Evolutionary conservation across 805 yeast species (phyloP), one percentile per base, ranked within the genome.

Genomic region (Wickerhamomyces xylosicus): DNA sequence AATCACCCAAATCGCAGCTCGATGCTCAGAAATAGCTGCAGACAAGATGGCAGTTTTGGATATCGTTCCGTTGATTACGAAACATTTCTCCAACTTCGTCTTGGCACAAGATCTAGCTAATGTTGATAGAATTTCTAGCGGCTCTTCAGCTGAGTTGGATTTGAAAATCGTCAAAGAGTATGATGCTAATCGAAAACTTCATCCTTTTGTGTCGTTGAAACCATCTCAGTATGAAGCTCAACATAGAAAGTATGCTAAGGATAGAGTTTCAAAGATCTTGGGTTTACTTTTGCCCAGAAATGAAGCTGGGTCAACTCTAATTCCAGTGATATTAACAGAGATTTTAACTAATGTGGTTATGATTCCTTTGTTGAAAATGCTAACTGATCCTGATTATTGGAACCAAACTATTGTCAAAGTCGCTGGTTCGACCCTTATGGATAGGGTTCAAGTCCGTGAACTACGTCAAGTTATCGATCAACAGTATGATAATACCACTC

Each of bases 371-470:
- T 33, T 66, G 5, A 53, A 62, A 6, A 71, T 80, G 59, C 48
- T 81, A 1, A 60, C 79, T 0, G 89, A 82, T 36, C 74, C 90
- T 1, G 95, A 86, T 53, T 81, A 75, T 43, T 82, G 81, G 74
- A 89, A 89, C 54, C 72, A 75, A 40, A 50, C 67, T 32, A 66
- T 86, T 14, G 77, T 77, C 9, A 70, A 71, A 37, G 55, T 71
- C 2, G 72, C 83, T 2, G 79, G 85, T 3, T 70, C 69, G 22
- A 71, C 81, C 11, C 63, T 89, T 53, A 77, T 77, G 45, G 94
- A 85, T 50, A 64, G 87, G 40, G 72, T 72, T 29, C 85, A 84
- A 50, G 94, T 87, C 1, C 73, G 79, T 42, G 72, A 77, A 46
- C 67, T 89, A 18, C 62, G 95, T 43, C 74, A 71, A 18, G 83